Base-by-base conservation (phyloP, 257 asterid genomes). In the Vinca minor region DNA sequence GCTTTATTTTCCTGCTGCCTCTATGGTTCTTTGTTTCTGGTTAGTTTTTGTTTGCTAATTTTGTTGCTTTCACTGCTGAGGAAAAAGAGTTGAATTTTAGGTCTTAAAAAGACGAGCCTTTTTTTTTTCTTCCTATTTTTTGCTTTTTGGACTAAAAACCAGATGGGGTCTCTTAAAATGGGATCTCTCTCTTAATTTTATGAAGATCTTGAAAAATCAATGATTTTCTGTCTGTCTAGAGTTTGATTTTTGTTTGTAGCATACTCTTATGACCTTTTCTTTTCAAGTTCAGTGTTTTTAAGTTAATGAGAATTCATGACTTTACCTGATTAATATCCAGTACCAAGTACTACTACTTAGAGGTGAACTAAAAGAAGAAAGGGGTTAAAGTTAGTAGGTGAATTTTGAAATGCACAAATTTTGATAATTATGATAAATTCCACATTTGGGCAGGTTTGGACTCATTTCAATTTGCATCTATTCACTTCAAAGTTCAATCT, bases 401-500 rank as follows among this genome's bases (percentile, higher is more conserved):
- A 54, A 18, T 54, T 42, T 66, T 54, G 56, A 42, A 4, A n/a
- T n/a, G n/a, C 79, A 69, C 73, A 77, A 72, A 76, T 68, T 31
- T 56, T 64, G 38, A 47, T 59, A 63, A 42, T 49, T 57, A 45
- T 70, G 41, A 35, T n/a, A n/a, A 23, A n/a, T 20, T 67, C 56
- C 29, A 42, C 45, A n/a, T 61, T 46, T 47, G 69, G 38, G 20
- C 49, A 64, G 32, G 32, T 55, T 17, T 4, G 15, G 7, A 21
- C 25, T 50, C 44, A 42, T 35, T n/a, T 54, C 17, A n/a, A n/a
- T n/a, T n/a, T 45, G n/a, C n/a, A n/a, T 20, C 49, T 25, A 26
- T 55, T 36, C 10, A n/a, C 42, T 9, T 63, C 53, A n/a, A n/a
- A n/a, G n/a, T n/a, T n/a, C n/a, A 10, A 1, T 55, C 4, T 26